phyloP scores from a whole-genome alignment of 2,329 filamentous ascomycete genomes.

The Diaporthe helianthi region DNA sequence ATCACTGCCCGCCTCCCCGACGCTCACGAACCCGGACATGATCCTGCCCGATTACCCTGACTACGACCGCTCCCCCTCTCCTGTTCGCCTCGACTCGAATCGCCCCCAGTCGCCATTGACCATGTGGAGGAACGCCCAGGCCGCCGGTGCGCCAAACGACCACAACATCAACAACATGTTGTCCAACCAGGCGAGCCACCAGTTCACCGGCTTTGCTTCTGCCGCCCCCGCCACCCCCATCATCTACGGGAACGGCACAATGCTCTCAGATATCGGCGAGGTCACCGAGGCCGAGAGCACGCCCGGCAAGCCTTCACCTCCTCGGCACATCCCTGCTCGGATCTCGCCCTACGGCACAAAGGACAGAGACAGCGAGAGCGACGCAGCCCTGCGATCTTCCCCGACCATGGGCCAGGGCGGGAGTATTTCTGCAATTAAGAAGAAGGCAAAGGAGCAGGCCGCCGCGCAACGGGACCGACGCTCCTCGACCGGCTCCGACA shows the following conservation, averaged over 20 bases:
- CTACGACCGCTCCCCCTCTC: slow-evolving; percentile 63
- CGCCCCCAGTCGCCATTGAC: slow-evolving; percentile 58
- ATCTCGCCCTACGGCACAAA: slow-evolving; percentile 40
- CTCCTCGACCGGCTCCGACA: slow-evolving; percentile 65
- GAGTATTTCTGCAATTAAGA: slow-evolving; percentile 50
- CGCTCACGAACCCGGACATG: slow-evolving; percentile 93
- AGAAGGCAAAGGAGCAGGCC: slow-evolving; percentile 50
- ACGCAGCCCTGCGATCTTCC: slow-evolving; percentile 51
- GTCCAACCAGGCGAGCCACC: slow-evolving; percentile 48
- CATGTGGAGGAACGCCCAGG: slow-evolving; percentile 58
- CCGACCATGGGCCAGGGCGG: slow-evolving; percentile 48
- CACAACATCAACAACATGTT: slow-evolving; percentile 50
- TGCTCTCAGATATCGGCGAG: slow-evolving; percentile 56
- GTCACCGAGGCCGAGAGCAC: slow-evolving; percentile 36
- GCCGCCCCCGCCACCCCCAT: slow-evolving; percentile 67
- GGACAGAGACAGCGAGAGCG: slow-evolving; percentile 42
- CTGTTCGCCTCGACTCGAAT: slow-evolving; percentile 53
- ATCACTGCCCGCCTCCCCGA: slow-evolving; percentile 75
- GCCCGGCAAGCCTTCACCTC: slow-evolving; percentile 48
- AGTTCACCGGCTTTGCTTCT: slow-evolving; percentile 47
- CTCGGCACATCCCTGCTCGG: slow-evolving; percentile 33
- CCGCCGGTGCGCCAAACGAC: slow-evolving; percentile 41
- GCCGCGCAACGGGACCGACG: slow-evolving; percentile 55
- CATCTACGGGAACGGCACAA: slow-evolving; percentile 73
- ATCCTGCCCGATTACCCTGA: slow-evolving; percentile 85